Evolutionary conservation across 805 yeast species (phyloP).

Genomic region (Candida pseudoglaebosa): DNA sequence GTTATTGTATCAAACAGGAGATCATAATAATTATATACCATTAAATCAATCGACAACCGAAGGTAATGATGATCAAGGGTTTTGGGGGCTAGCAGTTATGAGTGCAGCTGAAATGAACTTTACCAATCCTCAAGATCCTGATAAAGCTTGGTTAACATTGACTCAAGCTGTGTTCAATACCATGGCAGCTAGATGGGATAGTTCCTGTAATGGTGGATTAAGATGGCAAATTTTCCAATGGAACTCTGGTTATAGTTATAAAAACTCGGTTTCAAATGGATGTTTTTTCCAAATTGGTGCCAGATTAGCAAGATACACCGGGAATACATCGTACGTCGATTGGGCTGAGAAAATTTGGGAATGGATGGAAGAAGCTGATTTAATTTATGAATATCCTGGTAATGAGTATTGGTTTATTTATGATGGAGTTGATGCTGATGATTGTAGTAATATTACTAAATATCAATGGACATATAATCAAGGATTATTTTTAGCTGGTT

Average conservation of each 20-base stretch:
- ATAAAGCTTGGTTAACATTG: conserved; percentile 36
- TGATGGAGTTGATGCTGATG: conserved; percentile 66
- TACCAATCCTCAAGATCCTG: conserved; percentile 43
- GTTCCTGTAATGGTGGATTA: conserved; percentile 38
- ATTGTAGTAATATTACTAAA: conserved; percentile 57
- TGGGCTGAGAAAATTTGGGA: conserved; percentile 43
- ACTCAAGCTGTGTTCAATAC: conserved; percentile 43
- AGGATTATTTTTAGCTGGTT: conserved; percentile 73
- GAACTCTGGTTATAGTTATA: conserved; percentile 45
- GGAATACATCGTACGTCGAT: conserved; percentile 35
- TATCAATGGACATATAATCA: conserved; percentile 86
- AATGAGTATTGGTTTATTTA: conserved; percentile 49
- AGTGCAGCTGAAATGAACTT: conserved; percentile 89
- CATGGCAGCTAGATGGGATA: conserved; percentile 44
- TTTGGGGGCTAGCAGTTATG: conserved; percentile 94
- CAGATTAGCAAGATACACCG: conserved; percentile 40
- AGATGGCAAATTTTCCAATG: conserved; percentile 49
- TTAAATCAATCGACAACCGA: conserved; percentile 85
- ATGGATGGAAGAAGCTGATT: conserved; percentile 38
- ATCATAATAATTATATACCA: conserved; percentile 76
- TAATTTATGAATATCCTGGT: conserved; percentile 38
- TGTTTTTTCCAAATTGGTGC: conserved; percentile 44
- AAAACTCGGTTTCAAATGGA: conserved; percentile 43
- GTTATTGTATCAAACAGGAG: conserved; percentile 62
- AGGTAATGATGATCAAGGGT: conserved; percentile 97